Conservation (phyloP, 768 basidiomycete genomes). For the Dioszegia crocea region DNA sequence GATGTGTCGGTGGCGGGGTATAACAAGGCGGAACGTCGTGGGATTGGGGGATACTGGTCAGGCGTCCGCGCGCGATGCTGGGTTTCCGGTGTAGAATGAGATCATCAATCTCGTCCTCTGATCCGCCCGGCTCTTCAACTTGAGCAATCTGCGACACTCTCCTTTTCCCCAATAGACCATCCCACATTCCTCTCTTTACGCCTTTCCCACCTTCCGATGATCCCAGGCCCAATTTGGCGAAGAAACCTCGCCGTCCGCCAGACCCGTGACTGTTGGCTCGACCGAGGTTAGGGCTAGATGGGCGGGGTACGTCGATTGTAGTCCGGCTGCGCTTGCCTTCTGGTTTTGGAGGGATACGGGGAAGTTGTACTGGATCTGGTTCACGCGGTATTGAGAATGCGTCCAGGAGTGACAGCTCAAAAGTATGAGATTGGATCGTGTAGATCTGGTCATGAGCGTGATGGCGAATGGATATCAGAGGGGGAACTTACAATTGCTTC, state of each 20-base stretch:
- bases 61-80: background rate
- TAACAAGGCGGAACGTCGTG: background rate
- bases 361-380: conserved; percentile 16
- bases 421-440: conserved; percentile 27
- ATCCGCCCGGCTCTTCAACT: background rate
- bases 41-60: background rate
- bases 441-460: conserved; percentile 24
- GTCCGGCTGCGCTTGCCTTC: conserved; percentile 19
- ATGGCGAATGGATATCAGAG: background rate
- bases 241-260: conserved; percentile 1
- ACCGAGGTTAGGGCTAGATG: background rate
- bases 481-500: conserved; percentile 25
- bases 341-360: conserved; percentile 20
- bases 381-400: conserved; percentile 34
- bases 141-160: background rate
- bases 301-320: conserved; percentile 3
- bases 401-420: conserved; percentile 38
- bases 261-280: background rate
- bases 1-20: background rate
- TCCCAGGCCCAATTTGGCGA: background rate
- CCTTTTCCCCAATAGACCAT: conserved; percentile 1
- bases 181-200: conserved; percentile 8
- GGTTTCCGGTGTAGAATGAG: background rate
- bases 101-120: background rate
- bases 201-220: background rate